Evolutionary conservation across 192 early-diverging fungal species (phyloP), one percentile per base, ranked within the genome.

Genomic region (Geranomyces michiganensis): DNA sequence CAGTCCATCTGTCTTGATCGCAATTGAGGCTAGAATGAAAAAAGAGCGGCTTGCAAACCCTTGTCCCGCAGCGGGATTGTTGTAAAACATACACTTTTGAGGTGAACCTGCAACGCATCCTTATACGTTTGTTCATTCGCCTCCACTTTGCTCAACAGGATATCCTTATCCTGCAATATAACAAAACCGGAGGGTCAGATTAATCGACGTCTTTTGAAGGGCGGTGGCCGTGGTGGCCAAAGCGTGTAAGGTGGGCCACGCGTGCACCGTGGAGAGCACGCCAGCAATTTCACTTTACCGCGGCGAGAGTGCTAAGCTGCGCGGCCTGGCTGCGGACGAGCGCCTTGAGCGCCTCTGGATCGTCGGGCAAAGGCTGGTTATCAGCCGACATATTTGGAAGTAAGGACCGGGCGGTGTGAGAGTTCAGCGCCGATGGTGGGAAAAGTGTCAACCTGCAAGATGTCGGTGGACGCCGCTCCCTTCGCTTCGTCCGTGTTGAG

Each of bases 91-190:
- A 77, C 76, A 27, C 29, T 51, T 29, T 59, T 14, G 22, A 77
- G 66, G 33, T 77, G 76, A 5, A 77, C 19, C 53, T 77, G 61
- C 32, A 77, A 27, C 24, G 76, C 76, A 26, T 77, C 61, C 26
- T 77, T 77, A 44, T 58, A 51, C 12, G 44, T 67, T 48, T 66
- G 17, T 33, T 77, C 76, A 8, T 30, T 74, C 2, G 24, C 31
- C 45, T 77, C 71, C 6, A 74, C 62, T 21, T 62, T 53, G 26
- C 44, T 55, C 6, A 77, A 33, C 17, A 77, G 68, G 14, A 22
- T 17, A 0, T 77, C 64, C 27, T 74, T 72, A 21, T 77, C 76
- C 76, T 77, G 65, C 48, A 47, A 65, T 46, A 65, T 65, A 21
- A 2, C 14, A 47, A 9, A 9, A 30, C 17, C 22, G 19, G 14